phyloP scores from a whole-genome alignment of 2,329 filamentous ascomycete species.

The Hypoxylon rubiginosum region DNA sequence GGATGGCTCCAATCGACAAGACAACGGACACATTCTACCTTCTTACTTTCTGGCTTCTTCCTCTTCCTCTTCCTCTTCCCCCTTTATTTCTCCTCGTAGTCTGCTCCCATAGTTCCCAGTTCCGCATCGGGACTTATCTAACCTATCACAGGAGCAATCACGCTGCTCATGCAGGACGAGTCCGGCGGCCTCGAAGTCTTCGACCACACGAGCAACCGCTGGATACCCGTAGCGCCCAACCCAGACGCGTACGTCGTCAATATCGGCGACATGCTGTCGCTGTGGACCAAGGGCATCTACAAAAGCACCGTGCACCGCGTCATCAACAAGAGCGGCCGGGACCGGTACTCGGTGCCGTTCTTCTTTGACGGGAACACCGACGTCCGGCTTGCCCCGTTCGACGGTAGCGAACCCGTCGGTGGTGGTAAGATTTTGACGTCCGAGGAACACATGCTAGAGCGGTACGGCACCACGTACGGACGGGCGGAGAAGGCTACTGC shows the following conservation, averaged over 20 bases:
- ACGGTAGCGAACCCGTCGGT: conserved; percentile 47
- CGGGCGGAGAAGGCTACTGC: conserved; percentile 25
- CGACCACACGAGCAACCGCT: conserved; percentile 27
- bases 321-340: conserved; percentile 38
- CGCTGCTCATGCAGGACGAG: conserved; percentile 44
- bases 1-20: too few species aligned
- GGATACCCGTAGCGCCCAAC: conserved; percentile 39
- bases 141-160: conserved; percentile 42
- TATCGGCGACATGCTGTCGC: conserved; percentile 45
- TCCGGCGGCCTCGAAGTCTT: conserved; percentile 43
- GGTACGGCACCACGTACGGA: conserved; percentile 50
- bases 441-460: conserved; percentile 53
- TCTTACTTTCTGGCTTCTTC: too few species aligned
- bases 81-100: too few species aligned
- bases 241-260: conserved; percentile 45
- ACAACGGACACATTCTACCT: too few species aligned
- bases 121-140: neutral
- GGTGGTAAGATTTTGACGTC: conserved; percentile 47
- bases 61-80: too few species aligned
- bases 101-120: neutral
- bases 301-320: conserved; percentile 44
- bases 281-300: conserved; percentile 43
- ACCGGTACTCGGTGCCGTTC: conserved; percentile 44
- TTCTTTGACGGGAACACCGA: conserved; percentile 47
- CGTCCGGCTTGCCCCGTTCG: conserved; percentile 50